phyloP scores from a whole-genome alignment of 768 basidiomycete species.

The Lactarius sanguifluus region DNA sequence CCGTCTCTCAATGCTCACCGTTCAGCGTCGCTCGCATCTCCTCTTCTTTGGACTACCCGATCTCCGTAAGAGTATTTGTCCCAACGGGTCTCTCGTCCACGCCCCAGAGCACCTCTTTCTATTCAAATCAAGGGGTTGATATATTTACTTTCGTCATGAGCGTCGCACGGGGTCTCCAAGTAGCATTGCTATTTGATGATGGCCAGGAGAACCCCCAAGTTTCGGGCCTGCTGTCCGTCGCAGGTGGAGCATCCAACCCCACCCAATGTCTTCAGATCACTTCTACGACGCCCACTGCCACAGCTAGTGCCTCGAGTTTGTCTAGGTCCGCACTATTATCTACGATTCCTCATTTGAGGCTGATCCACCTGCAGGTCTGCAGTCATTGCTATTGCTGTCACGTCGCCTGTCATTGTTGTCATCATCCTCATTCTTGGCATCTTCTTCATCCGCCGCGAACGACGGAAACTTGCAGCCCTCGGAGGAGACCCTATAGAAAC shows the following conservation, averaged over 20 bases:
- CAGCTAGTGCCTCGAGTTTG: not conserved
- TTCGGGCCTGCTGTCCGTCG: slow-evolving; percentile 45
- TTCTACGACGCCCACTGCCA: not conserved
- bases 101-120: slow-evolving; percentile 27
- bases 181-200: slow-evolving; percentile 49
- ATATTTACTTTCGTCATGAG: slow-evolving; percentile 46
- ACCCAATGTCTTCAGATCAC: slow-evolving; percentile 32
- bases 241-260: slow-evolving; percentile 32
- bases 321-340: slow-evolving; percentile 13
- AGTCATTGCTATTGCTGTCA: slow-evolving; percentile 17
- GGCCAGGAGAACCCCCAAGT: slow-evolving; percentile 42
- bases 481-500: not conserved
- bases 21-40: slow-evolving; percentile 48
- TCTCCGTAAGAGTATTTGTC: slow-evolving; percentile 42
- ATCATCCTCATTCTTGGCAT: slow-evolving; percentile 12
- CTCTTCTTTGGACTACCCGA: slow-evolving; percentile 37
- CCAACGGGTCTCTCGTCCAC: slow-evolving; percentile 33
- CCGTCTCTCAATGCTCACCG: slow-evolving; percentile 48
- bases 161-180: slow-evolving; percentile 38
- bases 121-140: slow-evolving; percentile 36
- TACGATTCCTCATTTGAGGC: not conserved
- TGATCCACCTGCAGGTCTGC: slow-evolving; percentile 10
- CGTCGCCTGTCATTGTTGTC: not conserved
- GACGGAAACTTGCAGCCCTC: slow-evolving; percentile 5
- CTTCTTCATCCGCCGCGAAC: slow-evolving; percentile 15